Evolutionary conservation across 345 rosid genomes (phyloP).

Genomic region (Geranium brycei): DNA sequence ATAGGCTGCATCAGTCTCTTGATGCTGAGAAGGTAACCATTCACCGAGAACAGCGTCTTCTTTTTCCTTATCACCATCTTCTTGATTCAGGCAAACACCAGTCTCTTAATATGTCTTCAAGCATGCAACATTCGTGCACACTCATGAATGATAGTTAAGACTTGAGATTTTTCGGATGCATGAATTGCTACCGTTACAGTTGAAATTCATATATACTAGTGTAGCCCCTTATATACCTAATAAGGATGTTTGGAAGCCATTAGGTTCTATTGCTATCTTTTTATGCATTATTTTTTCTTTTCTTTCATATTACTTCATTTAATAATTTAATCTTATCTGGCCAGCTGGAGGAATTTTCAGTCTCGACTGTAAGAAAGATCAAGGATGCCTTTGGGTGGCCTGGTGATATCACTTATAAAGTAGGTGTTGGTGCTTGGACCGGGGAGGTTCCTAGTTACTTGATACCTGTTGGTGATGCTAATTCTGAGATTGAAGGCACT

Average conservation of each 20-base stretch:
- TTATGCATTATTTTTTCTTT: not conserved
- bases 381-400: conserved; percentile 53
- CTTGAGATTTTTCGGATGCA: not conserved
- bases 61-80: no score
- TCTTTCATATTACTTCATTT: not conserved
- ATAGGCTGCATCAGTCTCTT: conserved; percentile 23
- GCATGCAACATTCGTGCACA: not conserved
- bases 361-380: conserved; percentile 35
- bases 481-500: conserved; percentile 19
- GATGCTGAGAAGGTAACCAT: conserved; percentile 38
- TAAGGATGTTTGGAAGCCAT: not conserved
- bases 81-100: not conserved
- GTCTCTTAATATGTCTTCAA: not conserved
- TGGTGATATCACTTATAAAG: conserved; percentile 33
- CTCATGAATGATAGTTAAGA: not conserved
- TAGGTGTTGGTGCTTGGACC: conserved; percentile 42
- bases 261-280: not conserved
- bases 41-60: not conserved
- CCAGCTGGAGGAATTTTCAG: conserved; percentile 43
- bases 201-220: no score
- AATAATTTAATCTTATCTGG: conserved; percentile 6
- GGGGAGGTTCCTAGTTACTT: conserved; percentile 57
- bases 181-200: not conserved
- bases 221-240: not conserved
- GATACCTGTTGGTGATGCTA: conserved; percentile 22